A percentile compares a stretch with the other conserved stretches of the same genome.
Conservation (phyloP, 83 land plant species). For the Diphasiastrum complanatum region DNA sequence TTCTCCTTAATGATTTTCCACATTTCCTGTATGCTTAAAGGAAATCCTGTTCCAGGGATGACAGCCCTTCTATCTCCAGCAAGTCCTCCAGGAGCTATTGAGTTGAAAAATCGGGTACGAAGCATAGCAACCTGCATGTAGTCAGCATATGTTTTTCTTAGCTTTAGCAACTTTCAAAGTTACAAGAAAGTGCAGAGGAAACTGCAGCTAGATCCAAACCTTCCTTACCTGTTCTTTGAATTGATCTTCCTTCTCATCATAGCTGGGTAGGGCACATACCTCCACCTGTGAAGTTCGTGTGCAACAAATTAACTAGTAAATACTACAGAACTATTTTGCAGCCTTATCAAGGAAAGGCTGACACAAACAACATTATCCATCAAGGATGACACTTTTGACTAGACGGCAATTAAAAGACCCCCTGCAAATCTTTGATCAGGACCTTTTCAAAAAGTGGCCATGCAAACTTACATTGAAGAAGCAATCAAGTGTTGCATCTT, state of each 20-base stretch:
- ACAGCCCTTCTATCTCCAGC: constrained; percentile 92
- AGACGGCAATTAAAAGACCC: not conserved
- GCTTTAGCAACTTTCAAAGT: not conserved
- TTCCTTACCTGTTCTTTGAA: constrained; percentile 65
- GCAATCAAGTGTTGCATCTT: constrained; percentile 52
- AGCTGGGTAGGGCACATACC: constrained; percentile 62
- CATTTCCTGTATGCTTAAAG: constrained; percentile 74
- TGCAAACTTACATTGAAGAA: constrained; percentile 52
- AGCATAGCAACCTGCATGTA: constrained; percentile 53
- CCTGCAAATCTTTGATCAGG: no score
- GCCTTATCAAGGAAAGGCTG: not conserved
- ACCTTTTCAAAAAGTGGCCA: not conserved
- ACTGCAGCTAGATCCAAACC: not conserved
- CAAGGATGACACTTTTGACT: not conserved
- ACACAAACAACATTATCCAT: no score
- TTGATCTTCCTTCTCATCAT: constrained; percentile 79
- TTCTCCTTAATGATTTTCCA: constrained; percentile 90
- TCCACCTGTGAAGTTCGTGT: constrained; percentile 53
- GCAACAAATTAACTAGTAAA: not conserved
- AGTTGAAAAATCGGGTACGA: constrained; percentile 57
- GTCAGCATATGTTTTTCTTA: not conserved
- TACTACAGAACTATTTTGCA: not conserved
- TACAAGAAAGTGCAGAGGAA: not conserved
- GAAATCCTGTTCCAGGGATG: constrained; percentile 86
- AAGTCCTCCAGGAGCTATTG: constrained; percentile 87